These are phyloP conservation scores for Leccinum uliginosum DNA, from an alignment of 768 basidiomycete species.

Conservation along the genomic window DNA sequence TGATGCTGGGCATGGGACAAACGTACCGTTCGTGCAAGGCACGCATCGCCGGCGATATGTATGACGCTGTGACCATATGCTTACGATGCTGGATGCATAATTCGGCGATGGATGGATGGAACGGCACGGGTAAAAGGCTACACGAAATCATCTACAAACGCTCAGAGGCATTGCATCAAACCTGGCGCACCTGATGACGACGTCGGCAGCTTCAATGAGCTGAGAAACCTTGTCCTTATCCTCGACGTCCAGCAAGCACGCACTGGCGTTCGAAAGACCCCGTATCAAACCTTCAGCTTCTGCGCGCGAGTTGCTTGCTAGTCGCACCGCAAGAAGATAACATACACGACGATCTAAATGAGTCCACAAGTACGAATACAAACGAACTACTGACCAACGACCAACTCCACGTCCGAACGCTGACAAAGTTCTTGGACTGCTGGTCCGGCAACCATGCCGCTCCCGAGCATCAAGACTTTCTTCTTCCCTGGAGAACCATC, in stretches of 20 bases:
- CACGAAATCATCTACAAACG: neutral
- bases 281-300: constrained; percentile 51
- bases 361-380: constrained; percentile 15
- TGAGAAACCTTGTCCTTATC: constrained; percentile 42
- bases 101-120: constrained; percentile 70
- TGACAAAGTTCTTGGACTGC: constrained; percentile 71
- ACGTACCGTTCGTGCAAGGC: constrained; percentile 58
- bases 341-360: constrained; percentile 11
- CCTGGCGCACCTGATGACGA: constrained; percentile 74
- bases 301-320: constrained; percentile 68
- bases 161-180: neutral
- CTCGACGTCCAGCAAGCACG: constrained; percentile 54
- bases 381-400: constrained; percentile 60
- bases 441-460: constrained; percentile 94
- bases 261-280: constrained; percentile 48
- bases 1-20: neutral
- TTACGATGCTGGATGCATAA: constrained; percentile 64
- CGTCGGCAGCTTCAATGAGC: constrained; percentile 63
- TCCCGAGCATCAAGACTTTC: constrained; percentile 77
- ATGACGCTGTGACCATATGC: constrained; percentile 89
- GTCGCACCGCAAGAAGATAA: neutral
- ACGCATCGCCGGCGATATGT: constrained; percentile 77
- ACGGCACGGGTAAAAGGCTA: constrained; percentile 74
- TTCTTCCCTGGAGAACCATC: constrained; percentile 39
- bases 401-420: constrained; percentile 58